These are phyloP conservation scores for Colletotrichum kahawae DNA, from an alignment of 2,329 filamentous ascomycete genomes.

Conservation along the genomic window DNA sequence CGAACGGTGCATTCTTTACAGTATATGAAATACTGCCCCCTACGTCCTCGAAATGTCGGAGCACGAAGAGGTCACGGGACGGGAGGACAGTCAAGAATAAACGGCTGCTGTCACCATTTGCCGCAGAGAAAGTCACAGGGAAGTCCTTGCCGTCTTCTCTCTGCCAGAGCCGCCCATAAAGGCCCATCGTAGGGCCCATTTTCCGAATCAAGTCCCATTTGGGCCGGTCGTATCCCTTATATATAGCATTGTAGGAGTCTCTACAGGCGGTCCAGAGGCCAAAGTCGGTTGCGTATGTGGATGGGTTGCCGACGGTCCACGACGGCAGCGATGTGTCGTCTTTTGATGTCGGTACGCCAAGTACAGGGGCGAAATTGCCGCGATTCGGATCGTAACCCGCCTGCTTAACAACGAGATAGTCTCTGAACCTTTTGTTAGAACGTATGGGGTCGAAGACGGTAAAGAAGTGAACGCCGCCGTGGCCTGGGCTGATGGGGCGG, in stretches of 20 bases:
- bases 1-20: not conserved
- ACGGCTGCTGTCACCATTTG: not conserved
- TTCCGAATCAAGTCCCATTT: accelerated
- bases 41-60: not conserved
- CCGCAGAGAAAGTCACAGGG: not conserved
- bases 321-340: not conserved
- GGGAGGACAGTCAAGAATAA: not conserved
- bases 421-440: not conserved
- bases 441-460: not conserved
- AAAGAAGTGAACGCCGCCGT: not conserved
- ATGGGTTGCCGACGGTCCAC: accelerated
- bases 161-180: accelerated
- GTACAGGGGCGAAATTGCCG: accelerated
- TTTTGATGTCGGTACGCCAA: not conserved
- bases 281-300: not conserved
- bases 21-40: accelerated
- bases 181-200: accelerated
- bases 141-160: not conserved
- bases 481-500: not conserved
- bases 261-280: not conserved
- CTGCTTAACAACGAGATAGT: not conserved
- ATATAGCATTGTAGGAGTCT: not conserved
- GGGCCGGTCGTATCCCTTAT: accelerated
- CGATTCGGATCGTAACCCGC: accelerated
- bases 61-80: not conserved